A percentile compares a stretch with the other conserved stretches of the same genome.
Evolutionary conservation across 2,329 filamentous ascomycete genomes (phyloP).

Genomic region (Coniochaeta pulveracea): DNA sequence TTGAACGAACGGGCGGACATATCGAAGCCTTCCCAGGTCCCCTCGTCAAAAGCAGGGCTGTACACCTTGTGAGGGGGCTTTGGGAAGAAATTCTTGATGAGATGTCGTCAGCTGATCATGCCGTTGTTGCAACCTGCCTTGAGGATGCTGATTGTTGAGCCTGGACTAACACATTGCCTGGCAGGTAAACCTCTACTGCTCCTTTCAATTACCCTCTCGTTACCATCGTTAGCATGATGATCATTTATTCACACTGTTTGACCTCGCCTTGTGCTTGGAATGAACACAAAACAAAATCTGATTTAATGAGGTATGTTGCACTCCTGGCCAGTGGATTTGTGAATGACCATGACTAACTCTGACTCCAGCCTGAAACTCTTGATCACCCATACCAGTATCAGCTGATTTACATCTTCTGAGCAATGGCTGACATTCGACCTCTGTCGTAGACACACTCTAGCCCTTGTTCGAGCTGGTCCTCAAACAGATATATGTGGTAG

Average conservation of each 20-base stretch:
- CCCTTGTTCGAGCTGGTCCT: too few relatives aligned
- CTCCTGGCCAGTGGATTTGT: not conserved
- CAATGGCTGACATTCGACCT: too few relatives aligned
- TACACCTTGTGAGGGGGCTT: constrained; percentile 48
- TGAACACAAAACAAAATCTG: constrained; percentile 46
- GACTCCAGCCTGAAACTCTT: constrained; percentile 1
- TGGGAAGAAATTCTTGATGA: constrained; percentile 48
- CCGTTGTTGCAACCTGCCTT: constrained; percentile 17
- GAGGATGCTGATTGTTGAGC: constrained; percentile 4
- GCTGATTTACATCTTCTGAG: too few relatives aligned
- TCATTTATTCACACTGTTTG: constrained; percentile 51
- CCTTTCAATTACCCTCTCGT: constrained; percentile 5
- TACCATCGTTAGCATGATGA: constrained; percentile 39
- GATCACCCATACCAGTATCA: too few relatives aligned
- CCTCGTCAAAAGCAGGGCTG: constrained; percentile 42
- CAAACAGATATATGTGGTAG: too few relatives aligned
- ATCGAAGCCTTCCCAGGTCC: constrained; percentile 37
- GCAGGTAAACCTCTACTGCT: constrained; percentile 16
- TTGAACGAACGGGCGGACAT: constrained; percentile 64
- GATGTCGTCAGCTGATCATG: constrained; percentile 51
- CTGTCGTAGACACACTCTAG: too few relatives aligned
- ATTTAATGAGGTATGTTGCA: constrained; percentile 32
- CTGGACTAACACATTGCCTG: constrained; percentile 13
- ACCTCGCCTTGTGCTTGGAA: constrained; percentile 32
- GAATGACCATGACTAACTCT: constrained; percentile 11